phyloP scores from a whole-genome alignment of 805 yeast species.

The Tetrapisispora fleetii region DNA sequence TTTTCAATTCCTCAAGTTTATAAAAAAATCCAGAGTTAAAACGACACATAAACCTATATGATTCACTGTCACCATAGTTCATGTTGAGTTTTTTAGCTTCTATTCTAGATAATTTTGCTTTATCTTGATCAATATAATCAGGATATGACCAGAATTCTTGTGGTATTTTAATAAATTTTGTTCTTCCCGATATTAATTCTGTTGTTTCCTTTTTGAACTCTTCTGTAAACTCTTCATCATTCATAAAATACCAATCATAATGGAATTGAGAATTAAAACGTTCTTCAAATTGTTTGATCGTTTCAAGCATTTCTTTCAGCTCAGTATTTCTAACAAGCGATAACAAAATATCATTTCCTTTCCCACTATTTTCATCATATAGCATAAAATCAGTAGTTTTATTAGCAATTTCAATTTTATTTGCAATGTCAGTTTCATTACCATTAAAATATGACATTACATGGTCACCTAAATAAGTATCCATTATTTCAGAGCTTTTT shows the following conservation, averaged over 20 bases:
- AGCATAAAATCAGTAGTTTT: neutral
- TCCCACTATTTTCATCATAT: slow-evolving; percentile 22
- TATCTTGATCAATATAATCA: slow-evolving; percentile 44
- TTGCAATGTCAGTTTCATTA: neutral
- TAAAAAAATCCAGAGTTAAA: slow-evolving; percentile 47
- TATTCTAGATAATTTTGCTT: slow-evolving; percentile 29
- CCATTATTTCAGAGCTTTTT: neutral
- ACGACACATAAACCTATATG: slow-evolving; percentile 61
- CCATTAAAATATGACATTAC: neutral
- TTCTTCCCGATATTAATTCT: slow-evolving; percentile 46
- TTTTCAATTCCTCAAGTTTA: slow-evolving; percentile 44
- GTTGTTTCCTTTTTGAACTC: slow-evolving; percentile 43
- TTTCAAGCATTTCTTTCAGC: slow-evolving; percentile 42
- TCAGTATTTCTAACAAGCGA: slow-evolving; percentile 65
- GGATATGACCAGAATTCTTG: slow-evolving; percentile 68
- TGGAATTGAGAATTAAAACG: slow-evolving; percentile 52
- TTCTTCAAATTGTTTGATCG: slow-evolving; percentile 54
- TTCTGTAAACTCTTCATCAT: slow-evolving; percentile 53
- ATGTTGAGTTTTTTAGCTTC: slow-evolving; percentile 37
- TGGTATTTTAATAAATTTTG: slow-evolving; percentile 54
- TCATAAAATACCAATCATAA: slow-evolving; percentile 74
- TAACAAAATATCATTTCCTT: slow-evolving; percentile 56
- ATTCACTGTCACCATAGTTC: slow-evolving; percentile 47
- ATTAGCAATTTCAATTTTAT: neutral
- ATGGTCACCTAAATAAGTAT: neutral